Evolutionary conservation across 257 asterid genomes (phyloP), one percentile per base, ranked within the genome.

Genomic region (Jacaranda copaia): DNA sequence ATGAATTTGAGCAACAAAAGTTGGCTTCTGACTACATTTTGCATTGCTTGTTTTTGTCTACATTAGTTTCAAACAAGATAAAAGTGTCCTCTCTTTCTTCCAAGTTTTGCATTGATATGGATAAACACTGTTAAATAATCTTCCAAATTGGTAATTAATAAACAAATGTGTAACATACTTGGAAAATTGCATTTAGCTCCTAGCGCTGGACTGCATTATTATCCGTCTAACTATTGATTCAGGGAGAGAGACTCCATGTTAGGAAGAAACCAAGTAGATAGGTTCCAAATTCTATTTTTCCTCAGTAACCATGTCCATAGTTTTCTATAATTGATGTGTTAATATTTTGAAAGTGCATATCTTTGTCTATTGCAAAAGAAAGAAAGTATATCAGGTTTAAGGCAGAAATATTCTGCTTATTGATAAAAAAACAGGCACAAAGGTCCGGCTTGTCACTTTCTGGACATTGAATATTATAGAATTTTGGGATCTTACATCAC

Each of bases 261-360:
- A 38, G 38, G 68, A 70, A 62, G 68, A 71, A 70, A 18, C 36
- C 77, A 77, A 52, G 81, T 39, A 60, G 56, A 70, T 60, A 48
- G 38, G 5, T 60, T 19, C 57, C 72, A 70, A 77, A 70, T 35
- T 16, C 46, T 20, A 70, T 62, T 5, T 70, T 69, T 77, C 19
- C 18, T 45, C 16, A 40, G 64, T 59, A 25, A 25, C 32, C 7
- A 16, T 39, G 13, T 12, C 32, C 57, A 5, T 16, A 56, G 1
- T 36, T 62, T 60, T 45, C 57, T 6, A 9, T 61, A 16, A 39
- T n/a, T 43, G 35, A 43, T 60, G 25, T 42, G 38, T 14, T 4
- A 56, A 57, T 55, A 43, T 40, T 72, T 12, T 43, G 0, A 32
- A 38, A 13, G 8, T 57, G 68, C 25, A 76, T 56, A 75, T 46